Evolutionary conservation across 148 eudicot genomes (phyloP).

Genomic region (Drosera capensis): DNA sequence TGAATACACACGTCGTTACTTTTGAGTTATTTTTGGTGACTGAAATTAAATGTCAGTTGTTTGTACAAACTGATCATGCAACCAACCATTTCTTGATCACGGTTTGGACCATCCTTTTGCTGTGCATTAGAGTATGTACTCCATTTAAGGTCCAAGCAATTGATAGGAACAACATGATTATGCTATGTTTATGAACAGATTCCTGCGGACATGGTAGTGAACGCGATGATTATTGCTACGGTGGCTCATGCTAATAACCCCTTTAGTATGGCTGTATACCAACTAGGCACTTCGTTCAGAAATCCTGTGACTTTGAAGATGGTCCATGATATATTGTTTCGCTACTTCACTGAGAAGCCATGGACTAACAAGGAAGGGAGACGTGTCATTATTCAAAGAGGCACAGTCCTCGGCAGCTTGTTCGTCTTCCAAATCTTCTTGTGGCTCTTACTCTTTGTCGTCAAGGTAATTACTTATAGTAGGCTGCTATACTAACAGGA

Average conservation of each 20-base stretch:
- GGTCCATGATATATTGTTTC: slow-evolving; percentile 7
- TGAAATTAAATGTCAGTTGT: no score
- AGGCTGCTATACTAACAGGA: no score
- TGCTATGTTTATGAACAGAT: slow-evolving; percentile 13
- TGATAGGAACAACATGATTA: no score
- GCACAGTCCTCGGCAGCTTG: not conserved
- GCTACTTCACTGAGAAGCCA: slow-evolving; percentile 26
- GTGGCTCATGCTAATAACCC: slow-evolving; percentile 22
- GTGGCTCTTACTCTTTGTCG: not conserved
- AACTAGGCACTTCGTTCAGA: slow-evolving; percentile 25
- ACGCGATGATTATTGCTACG: slow-evolving; percentile 13
- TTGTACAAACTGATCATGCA: no score
- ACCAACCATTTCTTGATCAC: no score
- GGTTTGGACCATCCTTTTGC: no score
- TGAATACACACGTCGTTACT: no score
- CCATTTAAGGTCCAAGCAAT: no score
- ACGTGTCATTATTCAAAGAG: slow-evolving; percentile 10
- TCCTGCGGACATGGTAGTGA: slow-evolving; percentile 34
- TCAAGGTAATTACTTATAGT: not conserved
- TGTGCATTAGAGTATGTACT: no score
- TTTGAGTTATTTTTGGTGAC: no score
- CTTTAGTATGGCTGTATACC: slow-evolving; percentile 16
- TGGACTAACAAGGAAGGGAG: slow-evolving; percentile 25
- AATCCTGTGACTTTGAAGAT: slow-evolving; percentile 11
- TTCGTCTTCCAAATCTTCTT: no score